phyloP scores from a whole-genome alignment of 192 early-diverging fungal genomes.

The Jimgerdemannia lactiflua region DNA sequence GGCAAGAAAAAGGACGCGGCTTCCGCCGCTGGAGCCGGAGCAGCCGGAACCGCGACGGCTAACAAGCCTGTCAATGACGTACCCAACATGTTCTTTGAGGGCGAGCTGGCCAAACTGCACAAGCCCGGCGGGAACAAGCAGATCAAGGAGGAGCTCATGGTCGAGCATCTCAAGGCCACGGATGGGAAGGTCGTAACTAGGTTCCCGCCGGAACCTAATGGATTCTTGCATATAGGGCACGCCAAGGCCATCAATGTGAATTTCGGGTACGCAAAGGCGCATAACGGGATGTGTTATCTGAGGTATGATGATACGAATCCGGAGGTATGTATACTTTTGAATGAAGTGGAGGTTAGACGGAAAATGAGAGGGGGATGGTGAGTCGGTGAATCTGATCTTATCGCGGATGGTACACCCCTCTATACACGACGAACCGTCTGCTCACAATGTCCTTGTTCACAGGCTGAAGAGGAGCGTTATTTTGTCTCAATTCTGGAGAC shows the following conservation, averaged over 20 bases:
- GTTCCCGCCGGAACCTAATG: constrained; percentile 99
- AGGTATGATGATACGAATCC: constrained; percentile 65
- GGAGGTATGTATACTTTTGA: constrained; percentile 24
- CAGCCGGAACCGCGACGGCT: constrained; percentile 22
- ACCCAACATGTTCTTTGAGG: constrained; percentile 82
- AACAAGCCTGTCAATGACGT: constrained; percentile 14
- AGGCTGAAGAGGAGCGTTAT: constrained; percentile 95
- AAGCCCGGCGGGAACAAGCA: constrained; percentile 96
- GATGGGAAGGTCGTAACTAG: constrained; percentile 93
- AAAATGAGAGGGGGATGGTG: too few relatives aligned
- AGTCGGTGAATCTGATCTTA: too few relatives aligned
- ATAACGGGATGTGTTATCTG: constrained; percentile 90
- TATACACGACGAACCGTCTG: constrained; percentile 75
- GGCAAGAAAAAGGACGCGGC: constrained; percentile 64
- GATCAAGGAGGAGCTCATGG: constrained; percentile 88
- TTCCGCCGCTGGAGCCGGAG: constrained; percentile 30
- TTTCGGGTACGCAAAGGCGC: constrained; percentile 95
- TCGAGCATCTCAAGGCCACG: constrained; percentile 86
- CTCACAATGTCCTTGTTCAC: constrained; percentile 1
- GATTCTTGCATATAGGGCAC: constrained; percentile 98
- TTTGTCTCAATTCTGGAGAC: constrained; percentile 94
- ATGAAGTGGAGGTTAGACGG: too few relatives aligned
- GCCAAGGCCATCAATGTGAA: constrained; percentile 99
- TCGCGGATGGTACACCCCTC: too few relatives aligned
- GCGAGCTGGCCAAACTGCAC: constrained; percentile 90